Evolutionary conservation across 2,329 filamentous ascomycete genomes (phyloP).

Genomic region (Colletotrichum sojae): DNA sequence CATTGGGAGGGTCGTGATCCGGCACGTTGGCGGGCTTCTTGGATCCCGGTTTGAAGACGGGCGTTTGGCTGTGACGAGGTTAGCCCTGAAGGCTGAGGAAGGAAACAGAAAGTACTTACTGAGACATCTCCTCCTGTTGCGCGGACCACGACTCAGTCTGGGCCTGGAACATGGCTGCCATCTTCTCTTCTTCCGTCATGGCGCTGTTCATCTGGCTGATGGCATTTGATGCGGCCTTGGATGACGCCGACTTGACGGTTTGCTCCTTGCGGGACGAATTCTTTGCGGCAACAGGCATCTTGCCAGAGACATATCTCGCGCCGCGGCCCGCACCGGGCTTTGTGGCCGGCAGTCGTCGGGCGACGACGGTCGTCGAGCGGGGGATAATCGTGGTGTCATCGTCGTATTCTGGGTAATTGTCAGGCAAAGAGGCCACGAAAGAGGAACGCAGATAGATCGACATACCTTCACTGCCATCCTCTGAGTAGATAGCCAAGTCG

Average conservation of each 20-base stretch:
- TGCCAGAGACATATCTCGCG: constrained; percentile 94
- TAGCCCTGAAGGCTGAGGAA: constrained; percentile 44
- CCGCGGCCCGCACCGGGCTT: constrained; percentile 91
- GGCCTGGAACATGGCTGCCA: constrained; percentile 91
- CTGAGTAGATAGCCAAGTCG: constrained; percentile 93
- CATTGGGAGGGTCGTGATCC: constrained; percentile 91
- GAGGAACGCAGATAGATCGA: background rate
- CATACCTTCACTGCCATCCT: constrained; percentile 92
- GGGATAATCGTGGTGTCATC: constrained; percentile 99
- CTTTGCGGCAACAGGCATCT: constrained; percentile 91
- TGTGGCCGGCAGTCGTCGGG: constrained; percentile 85
- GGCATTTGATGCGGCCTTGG: constrained; percentile 70
- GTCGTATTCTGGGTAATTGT: constrained; percentile 81
- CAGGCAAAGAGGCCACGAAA: constrained; percentile 18
- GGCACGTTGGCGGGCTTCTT: constrained; percentile 85
- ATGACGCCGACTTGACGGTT: constrained; percentile 68
- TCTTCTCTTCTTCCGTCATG: constrained; percentile 93
- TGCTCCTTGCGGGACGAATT: constrained; percentile 79
- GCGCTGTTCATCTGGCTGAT: constrained; percentile 79
- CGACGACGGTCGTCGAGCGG: constrained; percentile 93
- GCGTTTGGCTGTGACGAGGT: constrained; percentile 68
- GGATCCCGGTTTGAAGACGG: constrained; percentile 69
- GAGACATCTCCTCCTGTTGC: constrained; percentile 93
- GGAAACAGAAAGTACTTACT: constrained; percentile 63
- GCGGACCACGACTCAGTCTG: constrained; percentile 94